Evolutionary conservation across 192 early-diverging fungal species (phyloP).

Genomic region (Lunasporangiospora selenospora): DNA sequence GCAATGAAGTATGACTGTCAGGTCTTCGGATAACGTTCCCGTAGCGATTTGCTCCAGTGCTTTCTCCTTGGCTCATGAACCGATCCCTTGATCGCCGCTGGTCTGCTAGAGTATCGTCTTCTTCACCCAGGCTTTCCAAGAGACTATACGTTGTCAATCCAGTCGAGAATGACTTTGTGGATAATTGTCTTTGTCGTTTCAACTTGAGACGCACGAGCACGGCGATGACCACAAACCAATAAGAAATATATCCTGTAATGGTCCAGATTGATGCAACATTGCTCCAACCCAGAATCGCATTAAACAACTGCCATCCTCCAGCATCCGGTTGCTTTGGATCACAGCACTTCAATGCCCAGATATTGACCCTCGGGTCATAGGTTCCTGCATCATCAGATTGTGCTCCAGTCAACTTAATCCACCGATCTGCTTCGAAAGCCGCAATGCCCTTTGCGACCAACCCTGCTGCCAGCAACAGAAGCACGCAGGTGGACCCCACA

Average conservation of each 20-base stretch:
- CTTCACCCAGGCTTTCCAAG: too few species aligned
- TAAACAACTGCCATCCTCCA: constrained; percentile 75
- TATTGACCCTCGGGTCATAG: constrained; percentile 57
- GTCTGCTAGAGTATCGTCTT: too few species aligned
- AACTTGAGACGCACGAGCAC: constrained; percentile 55
- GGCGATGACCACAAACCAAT: constrained; percentile 69
- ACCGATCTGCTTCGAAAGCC: constrained; percentile 71
- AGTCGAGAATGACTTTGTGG: too few species aligned
- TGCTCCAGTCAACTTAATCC: constrained; percentile 64
- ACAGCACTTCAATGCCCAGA: constrained; percentile 73
- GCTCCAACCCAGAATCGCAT: constrained; percentile 80
- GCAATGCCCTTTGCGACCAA: constrained; percentile 74
- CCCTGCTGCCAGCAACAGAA: constrained; percentile 85
- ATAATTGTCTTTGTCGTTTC: too few species aligned
- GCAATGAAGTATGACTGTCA: too few species aligned
- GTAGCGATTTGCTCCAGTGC: too few species aligned
- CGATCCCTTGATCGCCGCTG: too few species aligned
- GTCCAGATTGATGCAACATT: constrained; percentile 77
- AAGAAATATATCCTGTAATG: constrained; percentile 75
- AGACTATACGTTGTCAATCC: too few species aligned
- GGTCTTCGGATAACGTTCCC: too few species aligned
- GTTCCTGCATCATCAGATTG: constrained; percentile 65
- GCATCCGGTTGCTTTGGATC: constrained; percentile 54
- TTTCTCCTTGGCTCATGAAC: too few species aligned
- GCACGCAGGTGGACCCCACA: constrained; percentile 68